Conservation (phyloP, 2,329 filamentous ascomycete species). For the Ilyonectria robusta region DNA sequence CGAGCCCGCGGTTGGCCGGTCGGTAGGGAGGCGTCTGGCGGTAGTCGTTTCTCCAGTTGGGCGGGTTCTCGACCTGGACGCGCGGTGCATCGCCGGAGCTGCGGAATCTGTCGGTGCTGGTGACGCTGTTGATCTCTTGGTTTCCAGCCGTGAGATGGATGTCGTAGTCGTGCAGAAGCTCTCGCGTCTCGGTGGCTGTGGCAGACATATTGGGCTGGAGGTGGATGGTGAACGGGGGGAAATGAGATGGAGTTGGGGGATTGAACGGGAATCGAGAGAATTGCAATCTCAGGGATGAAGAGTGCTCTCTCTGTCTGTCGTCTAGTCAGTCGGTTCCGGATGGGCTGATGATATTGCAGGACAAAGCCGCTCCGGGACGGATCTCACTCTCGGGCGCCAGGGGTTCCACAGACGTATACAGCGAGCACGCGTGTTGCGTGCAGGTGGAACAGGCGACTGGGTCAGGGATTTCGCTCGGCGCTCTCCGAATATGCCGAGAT, state of each 20-base stretch:
- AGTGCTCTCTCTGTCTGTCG: not conserved
- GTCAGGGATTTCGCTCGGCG: not conserved
- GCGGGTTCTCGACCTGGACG: conserved; percentile 16
- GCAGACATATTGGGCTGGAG: conserved; percentile 14
- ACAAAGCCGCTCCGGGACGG: not conserved
- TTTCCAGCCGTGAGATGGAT: conserved; percentile 19
- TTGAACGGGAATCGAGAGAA: not conserved
- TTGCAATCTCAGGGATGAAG: not conserved
- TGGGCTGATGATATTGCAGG: conserved; percentile 13
- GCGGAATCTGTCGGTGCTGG: not conserved
- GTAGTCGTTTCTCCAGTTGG: conserved; percentile 25
- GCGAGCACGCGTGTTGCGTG: not conserved
- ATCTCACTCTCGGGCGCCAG: not conserved
- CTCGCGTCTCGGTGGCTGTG: conserved; percentile 18
- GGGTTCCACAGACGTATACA: not conserved
- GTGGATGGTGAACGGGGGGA: not conserved
- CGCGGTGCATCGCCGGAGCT: conserved; percentile 8
- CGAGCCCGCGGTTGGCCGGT: conserved; percentile 12
- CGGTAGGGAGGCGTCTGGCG: conserved; percentile 27
- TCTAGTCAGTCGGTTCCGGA: not conserved
- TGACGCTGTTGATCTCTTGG: not conserved
- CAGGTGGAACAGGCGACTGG: not conserved
- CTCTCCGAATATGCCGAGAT: not conserved
- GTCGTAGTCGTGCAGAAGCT: conserved; percentile 28
- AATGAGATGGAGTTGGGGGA: not conserved